Evolutionary conservation across 2,329 filamentous ascomycete genomes (phyloP).

Genomic region (Penicillium sp.): DNA sequence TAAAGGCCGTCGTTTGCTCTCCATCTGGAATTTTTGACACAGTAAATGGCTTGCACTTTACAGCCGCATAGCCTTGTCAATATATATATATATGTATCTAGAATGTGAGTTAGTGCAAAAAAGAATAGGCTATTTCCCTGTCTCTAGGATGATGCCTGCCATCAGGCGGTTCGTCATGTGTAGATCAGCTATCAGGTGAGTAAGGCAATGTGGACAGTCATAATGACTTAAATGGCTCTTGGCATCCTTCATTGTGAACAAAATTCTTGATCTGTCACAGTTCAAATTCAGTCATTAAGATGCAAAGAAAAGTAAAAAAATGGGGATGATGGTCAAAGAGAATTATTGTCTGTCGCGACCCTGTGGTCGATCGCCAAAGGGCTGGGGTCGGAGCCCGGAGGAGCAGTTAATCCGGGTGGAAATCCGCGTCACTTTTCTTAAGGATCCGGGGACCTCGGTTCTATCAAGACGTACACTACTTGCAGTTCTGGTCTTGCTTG

Average conservation of each 20-base stretch:
- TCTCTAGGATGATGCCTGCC: constrained; percentile 7
- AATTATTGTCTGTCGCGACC: too few species aligned
- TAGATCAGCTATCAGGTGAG: constrained; percentile 16
- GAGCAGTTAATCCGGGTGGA: background rate
- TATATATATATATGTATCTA: background rate
- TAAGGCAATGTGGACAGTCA: constrained; percentile 5
- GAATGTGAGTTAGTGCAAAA: background rate
- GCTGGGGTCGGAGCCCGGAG: background rate
- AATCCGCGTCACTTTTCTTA: background rate
- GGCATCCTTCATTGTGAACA: background rate
- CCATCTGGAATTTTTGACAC: constrained; percentile 12
- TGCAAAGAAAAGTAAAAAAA: too few species aligned
- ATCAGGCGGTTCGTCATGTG: constrained; percentile 25
- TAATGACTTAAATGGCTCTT: constrained; percentile 6
- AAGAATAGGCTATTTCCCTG: background rate
- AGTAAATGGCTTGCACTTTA: background rate
- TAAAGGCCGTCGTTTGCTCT: constrained; percentile 8
- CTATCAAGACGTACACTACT: background rate
- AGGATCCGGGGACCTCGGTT: background rate
- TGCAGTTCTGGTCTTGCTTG: background rate
- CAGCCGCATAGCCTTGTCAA: background rate
- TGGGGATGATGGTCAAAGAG: too few species aligned
- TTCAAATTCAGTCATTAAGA: background rate
- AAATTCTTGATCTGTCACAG: background rate
- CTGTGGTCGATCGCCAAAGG: background rate